Base-by-base conservation (phyloP, 805 yeast genomes). In the Zygosaccharomyces gambellarensis region DNA sequence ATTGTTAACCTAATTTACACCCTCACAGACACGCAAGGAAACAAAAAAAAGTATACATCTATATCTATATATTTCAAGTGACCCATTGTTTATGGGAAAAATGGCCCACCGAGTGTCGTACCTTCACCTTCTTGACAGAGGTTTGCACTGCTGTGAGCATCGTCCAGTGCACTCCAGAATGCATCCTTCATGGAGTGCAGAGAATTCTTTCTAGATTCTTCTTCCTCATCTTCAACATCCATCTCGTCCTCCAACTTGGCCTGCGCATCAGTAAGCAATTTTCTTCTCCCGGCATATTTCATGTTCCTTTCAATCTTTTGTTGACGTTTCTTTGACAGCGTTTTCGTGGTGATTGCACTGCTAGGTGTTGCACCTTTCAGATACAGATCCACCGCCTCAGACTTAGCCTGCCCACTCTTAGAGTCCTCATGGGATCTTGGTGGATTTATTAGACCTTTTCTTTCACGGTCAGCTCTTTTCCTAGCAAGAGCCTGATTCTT, bases 101-200 rank as follows among this genome's bases (percentile, higher is more conserved):
- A 76, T 67, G 89, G 90, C 28, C 84, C 81, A 38, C 96, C 97
- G 55, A 90, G 69, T 10, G 95, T 85, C 30, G 97, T 90, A 50
- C 96, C 96, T 62, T 82, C 80, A 34, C 88, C 87, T 23, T 74
- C 67, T 25, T 71, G 66, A 41, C 75, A 65, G 29, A 72, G 68
- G 51, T 80, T 68, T 17, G 75, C 74, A 30, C 72, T 72, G 34
- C 75, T 66, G 4, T 79, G 72, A 28, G 73, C 70, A 62, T 82
- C 86, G 48, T 81, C 87, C 36, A 85, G 75, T n/a, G 81, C 83
- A 1, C 79, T 73, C 88, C 90, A 85, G 30, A 86, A 74, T 5
- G 88, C 85, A 39, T 76, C 76, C 69, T 84, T 82, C 45, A 84
- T 76, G 38, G 56, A 51, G 10, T 58, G 48, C 25, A 60, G 48